A percentile compares a stretch with the other conserved stretches of the same genome.
Conservation (phyloP, 2,329 filamentous ascomycete genomes). For the Ophiostoma fasciatum region DNA sequence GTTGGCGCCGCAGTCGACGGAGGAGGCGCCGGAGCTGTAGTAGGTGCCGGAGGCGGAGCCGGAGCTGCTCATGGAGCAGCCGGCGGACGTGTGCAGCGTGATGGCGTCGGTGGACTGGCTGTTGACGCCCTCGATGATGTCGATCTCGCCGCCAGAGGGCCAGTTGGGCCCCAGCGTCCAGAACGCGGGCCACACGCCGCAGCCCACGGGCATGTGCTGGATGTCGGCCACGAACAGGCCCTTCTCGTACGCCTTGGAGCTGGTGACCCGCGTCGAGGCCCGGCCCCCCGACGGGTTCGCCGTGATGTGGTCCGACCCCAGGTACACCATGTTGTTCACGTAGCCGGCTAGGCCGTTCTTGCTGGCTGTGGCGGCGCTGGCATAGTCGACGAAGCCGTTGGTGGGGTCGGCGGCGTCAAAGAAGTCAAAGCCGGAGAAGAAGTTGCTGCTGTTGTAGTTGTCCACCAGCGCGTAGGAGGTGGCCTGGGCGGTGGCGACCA, state of each 20-base stretch:
- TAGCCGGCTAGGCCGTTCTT: slow-evolving; percentile 42
- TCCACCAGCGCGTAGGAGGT: slow-evolving; percentile 31
- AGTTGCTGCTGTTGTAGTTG: slow-evolving; percentile 36
- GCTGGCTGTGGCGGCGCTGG: slow-evolving; percentile 42
- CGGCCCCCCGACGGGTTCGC: slow-evolving; percentile 43
- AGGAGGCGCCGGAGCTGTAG: slow-evolving; percentile 26
- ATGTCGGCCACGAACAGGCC: slow-evolving; percentile 63
- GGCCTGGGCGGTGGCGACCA: slow-evolving; percentile 13
- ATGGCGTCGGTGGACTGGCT: slow-evolving; percentile 41
- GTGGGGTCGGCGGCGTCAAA: slow-evolving; percentile 52
- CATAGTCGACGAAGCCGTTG: slow-evolving; percentile 58
- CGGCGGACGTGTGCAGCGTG: slow-evolving; percentile 50
- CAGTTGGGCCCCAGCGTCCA: slow-evolving; percentile 54
- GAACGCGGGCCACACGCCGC: slow-evolving; percentile 65
- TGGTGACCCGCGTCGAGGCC: slow-evolving; percentile 53
- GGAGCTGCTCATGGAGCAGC: slow-evolving; percentile 40
- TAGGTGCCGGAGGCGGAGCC: slow-evolving; percentile 31
- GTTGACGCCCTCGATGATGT: slow-evolving; percentile 70
- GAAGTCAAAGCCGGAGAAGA: slow-evolving; percentile 42
- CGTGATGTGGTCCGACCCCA: slow-evolving; percentile 54
- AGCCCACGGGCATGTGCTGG: slow-evolving; percentile 60
- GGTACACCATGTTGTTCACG: slow-evolving; percentile 41
- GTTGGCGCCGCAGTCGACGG: slow-evolving; percentile 10
- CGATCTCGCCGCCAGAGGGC: slow-evolving; percentile 60
- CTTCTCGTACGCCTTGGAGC: slow-evolving; percentile 49